phyloP scores from a whole-genome alignment of 768 basidiomycete species.

The Calocybe cyanea region DNA sequence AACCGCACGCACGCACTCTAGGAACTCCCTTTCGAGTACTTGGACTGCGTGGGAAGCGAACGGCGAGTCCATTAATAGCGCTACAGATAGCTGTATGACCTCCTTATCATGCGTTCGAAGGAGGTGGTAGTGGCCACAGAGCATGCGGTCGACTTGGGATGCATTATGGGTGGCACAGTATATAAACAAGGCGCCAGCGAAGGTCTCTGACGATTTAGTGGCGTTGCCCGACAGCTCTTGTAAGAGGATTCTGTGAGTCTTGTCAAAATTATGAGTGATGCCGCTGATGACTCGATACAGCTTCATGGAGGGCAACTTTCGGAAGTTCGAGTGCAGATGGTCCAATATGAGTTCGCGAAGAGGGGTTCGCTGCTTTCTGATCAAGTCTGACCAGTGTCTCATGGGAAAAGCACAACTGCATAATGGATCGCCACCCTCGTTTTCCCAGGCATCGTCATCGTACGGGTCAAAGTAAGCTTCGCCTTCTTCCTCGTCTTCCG shows the following conservation, averaged over 20 bases:
- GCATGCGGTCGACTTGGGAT: conserved; percentile 34
- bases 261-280: conserved; percentile 31
- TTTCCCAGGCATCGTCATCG: conserved; percentile 24
- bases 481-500: conserved; percentile 12
- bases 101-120: conserved; percentile 57
- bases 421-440: conserved; percentile 29
- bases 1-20: conserved; percentile 40
- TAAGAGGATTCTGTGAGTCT: conserved; percentile 31
- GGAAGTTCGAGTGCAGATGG: conserved; percentile 46
- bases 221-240: conserved; percentile 36
- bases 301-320: conserved; percentile 40
- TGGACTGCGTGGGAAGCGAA: conserved; percentile 31
- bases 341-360: conserved; percentile 44
- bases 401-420: conserved; percentile 36
- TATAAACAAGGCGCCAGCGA: conserved; percentile 54
- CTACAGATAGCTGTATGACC: conserved; percentile 42
- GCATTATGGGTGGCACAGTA: conserved; percentile 33
- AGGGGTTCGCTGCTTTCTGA: conserved; percentile 34
- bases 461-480: conserved; percentile 16
- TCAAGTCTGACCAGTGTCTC: conserved; percentile 46
- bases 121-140: conserved; percentile 46
- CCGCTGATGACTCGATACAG: conserved; percentile 41
- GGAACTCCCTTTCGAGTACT: conserved; percentile 51
- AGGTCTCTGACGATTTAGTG: conserved; percentile 44
- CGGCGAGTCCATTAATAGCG: conserved; percentile 27